These are phyloP conservation scores for Vanderwaltozyma tropicalis DNA, from an alignment of 805 yeast species.

Conservation along the genomic window DNA sequence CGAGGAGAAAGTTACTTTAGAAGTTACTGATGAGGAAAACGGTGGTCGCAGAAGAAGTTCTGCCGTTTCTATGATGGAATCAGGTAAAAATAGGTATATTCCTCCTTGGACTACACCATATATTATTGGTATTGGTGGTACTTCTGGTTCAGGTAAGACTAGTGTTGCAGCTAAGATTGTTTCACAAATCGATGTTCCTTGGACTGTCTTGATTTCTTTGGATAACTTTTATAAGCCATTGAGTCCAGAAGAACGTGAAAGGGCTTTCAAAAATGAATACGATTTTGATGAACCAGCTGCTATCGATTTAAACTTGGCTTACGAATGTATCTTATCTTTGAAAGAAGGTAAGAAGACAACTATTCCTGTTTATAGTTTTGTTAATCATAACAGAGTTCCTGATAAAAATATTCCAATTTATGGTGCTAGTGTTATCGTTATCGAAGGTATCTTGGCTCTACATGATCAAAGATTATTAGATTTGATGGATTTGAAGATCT, in stretches of 20 bases:
- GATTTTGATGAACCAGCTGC: conserved; percentile 89
- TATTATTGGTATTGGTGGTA: conserved; percentile 79
- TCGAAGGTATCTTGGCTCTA: conserved; percentile 86
- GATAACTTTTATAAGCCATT: conserved; percentile 87
- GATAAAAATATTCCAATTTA: conserved; percentile 64
- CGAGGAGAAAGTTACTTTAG: neutral
- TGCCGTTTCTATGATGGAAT: conserved; percentile 6
- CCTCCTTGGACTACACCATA: conserved; percentile 91
- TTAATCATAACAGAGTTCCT: conserved; percentile 49
- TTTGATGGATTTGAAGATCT: conserved; percentile 77
- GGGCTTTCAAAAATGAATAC: conserved; percentile 59
- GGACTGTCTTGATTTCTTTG: conserved; percentile 83
- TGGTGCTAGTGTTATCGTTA: conserved; percentile 86
- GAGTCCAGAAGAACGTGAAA: conserved; percentile 43
- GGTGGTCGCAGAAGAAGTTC: conserved; percentile 6
- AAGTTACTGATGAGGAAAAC: neutral
- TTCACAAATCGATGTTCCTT: conserved; percentile 71
- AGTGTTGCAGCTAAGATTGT: conserved; percentile 80
- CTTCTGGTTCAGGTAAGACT: conserved; percentile 88
- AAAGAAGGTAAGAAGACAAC: conserved; percentile 60
- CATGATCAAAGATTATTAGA: conserved; percentile 58
- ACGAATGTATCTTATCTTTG: conserved; percentile 50
- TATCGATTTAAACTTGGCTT: conserved; percentile 64
- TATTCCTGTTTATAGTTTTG: conserved; percentile 64
- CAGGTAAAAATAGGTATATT: conserved; percentile 30